Conservation (phyloP, 768 basidiomycete genomes). For the Podaxis sp. region DNA sequence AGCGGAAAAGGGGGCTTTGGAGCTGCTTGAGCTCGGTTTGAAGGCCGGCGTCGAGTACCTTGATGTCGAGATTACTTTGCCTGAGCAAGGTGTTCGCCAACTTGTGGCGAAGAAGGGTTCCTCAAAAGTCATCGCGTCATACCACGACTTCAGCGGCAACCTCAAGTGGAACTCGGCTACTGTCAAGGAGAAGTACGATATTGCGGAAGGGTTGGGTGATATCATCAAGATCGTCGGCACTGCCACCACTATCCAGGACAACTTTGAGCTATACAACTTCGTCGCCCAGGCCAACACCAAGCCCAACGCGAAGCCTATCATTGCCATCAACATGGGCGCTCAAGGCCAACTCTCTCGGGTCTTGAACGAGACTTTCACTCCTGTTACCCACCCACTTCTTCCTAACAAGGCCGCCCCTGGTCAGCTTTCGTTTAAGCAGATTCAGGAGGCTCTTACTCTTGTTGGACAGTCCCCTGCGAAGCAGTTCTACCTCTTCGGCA, state of each 20-base stretch:
- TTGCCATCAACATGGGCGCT: slow-evolving; percentile 92
- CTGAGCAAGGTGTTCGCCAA: slow-evolving; percentile 54
- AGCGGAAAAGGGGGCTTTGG: slow-evolving; percentile 64
- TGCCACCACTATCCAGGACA: slow-evolving; percentile 70
- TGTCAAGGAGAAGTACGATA: slow-evolving; percentile 64
- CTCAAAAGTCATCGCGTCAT: slow-evolving; percentile 86
- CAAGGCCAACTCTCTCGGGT: slow-evolving; percentile 90
- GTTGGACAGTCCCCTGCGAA: slow-evolving; percentile 73
- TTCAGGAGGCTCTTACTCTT: slow-evolving; percentile 77
- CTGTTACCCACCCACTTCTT: slow-evolving; percentile 86
- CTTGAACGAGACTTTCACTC: slow-evolving; percentile 81
- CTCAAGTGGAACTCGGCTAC: slow-evolving; percentile 73
- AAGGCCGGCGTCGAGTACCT: slow-evolving; percentile 88
- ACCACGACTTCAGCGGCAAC: slow-evolving; percentile 89
- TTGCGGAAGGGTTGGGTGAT: slow-evolving; percentile 70
- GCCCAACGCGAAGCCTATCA: slow-evolving; percentile 68
- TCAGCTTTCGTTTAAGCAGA: slow-evolving; percentile 84
- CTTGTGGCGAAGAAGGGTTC: slow-evolving; percentile 60
- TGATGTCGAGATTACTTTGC: slow-evolving; percentile 83
- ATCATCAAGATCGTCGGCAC: slow-evolving; percentile 92
- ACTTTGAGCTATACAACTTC: slow-evolving; percentile 75
- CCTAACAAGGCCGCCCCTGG: slow-evolving; percentile 89
- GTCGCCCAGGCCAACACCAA: slow-evolving; percentile 40
- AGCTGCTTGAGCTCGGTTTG: slow-evolving; percentile 73
- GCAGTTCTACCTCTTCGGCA: slow-evolving; percentile 85